These are phyloP conservation scores for Termitomyces sp. DNA, from an alignment of 768 basidiomycete genomes.

Conservation along the genomic window DNA sequence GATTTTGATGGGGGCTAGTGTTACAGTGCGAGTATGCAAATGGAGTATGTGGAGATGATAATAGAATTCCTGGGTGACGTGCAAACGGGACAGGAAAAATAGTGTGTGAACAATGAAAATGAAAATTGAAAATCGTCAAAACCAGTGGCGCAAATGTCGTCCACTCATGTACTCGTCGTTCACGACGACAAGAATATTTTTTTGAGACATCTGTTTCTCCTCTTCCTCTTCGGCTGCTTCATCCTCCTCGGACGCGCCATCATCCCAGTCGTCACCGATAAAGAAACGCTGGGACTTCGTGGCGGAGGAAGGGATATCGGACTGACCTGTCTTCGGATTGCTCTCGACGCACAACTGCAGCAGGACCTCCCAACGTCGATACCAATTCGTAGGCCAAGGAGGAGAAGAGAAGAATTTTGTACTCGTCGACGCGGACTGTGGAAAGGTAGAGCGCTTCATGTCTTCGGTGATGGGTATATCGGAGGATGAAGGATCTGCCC, in stretches of 20 bases:
- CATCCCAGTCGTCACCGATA: conserved; percentile 14
- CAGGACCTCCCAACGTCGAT: conserved; percentile 52
- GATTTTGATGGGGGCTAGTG: background rate
- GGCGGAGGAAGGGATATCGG: background rate
- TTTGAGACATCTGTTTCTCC: conserved; percentile 12
- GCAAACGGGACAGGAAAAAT: background rate
- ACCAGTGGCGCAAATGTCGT: conserved; percentile 3
- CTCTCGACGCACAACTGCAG: conserved; percentile 34
- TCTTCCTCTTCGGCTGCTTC: conserved; percentile 17
- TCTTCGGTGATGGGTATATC: background rate
- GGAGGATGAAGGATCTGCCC: background rate
- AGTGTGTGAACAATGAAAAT: background rate
- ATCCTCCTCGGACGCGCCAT: conserved; percentile 1
- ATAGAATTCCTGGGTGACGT: background rate
- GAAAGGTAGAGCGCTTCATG: background rate
- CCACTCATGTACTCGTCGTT: conserved; percentile 8
- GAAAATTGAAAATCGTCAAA: conserved; percentile 1
- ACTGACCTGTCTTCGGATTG: conserved; percentile 7
- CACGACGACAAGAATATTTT: conserved; percentile 13
- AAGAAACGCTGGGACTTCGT: conserved; percentile 18
- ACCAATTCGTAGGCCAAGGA: conserved; percentile 44
- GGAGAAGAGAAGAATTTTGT: conserved; percentile 6
- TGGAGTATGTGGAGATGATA: background rate
- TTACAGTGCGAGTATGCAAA: background rate
- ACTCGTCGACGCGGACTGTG: conserved; percentile 6